Evolutionary conservation across 1,284 basidiomycete species (phyloP).

Genomic region (Puccinia horiana): DNA sequence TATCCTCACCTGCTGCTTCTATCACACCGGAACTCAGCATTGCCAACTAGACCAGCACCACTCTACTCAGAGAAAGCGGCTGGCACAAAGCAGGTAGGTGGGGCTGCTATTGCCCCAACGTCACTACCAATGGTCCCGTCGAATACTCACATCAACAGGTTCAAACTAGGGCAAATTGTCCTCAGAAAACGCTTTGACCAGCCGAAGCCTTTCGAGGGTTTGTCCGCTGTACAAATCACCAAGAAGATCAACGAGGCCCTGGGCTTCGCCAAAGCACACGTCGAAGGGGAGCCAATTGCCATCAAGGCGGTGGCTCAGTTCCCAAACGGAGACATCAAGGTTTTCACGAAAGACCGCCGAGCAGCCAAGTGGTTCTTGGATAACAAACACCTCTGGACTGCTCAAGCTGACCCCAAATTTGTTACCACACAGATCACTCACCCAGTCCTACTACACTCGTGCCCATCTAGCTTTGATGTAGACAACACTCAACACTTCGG

Average conservation of each 20-base stretch:
- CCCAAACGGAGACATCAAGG: neutral
- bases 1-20: neutral
- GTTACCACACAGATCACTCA: too few relatives aligned
- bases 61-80: neutral
- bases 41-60: neutral
- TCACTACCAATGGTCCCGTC: neutral
- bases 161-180: too few relatives aligned
- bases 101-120: neutral
- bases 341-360: neutral
- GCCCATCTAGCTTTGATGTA: neutral
- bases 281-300: neutral
- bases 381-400: neutral
- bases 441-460: slow-evolving; percentile 1
- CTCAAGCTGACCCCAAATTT: neutral
- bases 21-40: too few relatives aligned
- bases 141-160: neutral
- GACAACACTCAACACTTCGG: neutral
- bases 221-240: neutral
- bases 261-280: neutral
- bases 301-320: neutral
- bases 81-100: neutral
- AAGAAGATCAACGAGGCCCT: neutral
- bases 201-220: neutral
- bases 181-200: neutral
- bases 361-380: slow-evolving; percentile 11